A percentile compares a stretch with the other conserved stretches of the same genome.
Evolutionary conservation across 2,329 filamentous ascomycete genomes (phyloP).

Genomic region (Paecilomyces formosus): DNA sequence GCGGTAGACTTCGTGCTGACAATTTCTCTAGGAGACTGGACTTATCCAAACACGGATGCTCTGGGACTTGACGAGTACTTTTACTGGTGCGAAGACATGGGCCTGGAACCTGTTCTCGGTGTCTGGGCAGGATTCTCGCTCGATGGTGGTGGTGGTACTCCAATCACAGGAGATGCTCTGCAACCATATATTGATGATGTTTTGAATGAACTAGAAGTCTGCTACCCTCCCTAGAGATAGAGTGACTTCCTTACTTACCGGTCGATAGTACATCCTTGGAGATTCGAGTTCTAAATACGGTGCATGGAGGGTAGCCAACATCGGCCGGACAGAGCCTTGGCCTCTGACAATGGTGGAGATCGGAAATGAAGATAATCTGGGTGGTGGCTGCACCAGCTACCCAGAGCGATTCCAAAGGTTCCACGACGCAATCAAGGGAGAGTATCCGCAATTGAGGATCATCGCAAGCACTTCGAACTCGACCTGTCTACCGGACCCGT

Average conservation of each 20-base stretch:
- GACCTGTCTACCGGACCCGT: constrained; percentile 16
- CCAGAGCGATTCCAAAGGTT: constrained; percentile 52
- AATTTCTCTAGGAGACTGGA: constrained; percentile 40
- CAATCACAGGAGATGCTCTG: constrained; percentile 43
- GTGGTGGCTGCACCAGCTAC: constrained; percentile 44
- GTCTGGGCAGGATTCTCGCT: constrained; percentile 53
- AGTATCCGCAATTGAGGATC: constrained; percentile 49
- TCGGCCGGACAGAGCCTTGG: constrained; percentile 47
- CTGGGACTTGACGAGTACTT: constrained; percentile 55
- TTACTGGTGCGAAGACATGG: constrained; percentile 53
- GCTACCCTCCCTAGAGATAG: neutral
- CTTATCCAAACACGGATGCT: constrained; percentile 55
- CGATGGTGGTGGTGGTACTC: constrained; percentile 44
- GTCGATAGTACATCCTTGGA: constrained; percentile 50
- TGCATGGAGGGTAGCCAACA: constrained; percentile 53
- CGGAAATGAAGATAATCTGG: constrained; percentile 61
- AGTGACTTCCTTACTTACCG: neutral
- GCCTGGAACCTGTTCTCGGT: constrained; percentile 49
- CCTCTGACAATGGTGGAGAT: constrained; percentile 42
- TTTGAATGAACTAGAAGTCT: constrained; percentile 51
- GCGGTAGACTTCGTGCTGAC: neutral
- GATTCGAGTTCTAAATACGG: constrained; percentile 48
- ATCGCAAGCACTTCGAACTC: constrained; percentile 41
- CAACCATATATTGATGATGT: constrained; percentile 52
- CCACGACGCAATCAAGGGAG: constrained; percentile 48